Base-by-base conservation (phyloP, 2,329 filamentous ascomycete genomes). In the Metarhizium sp. region DNA sequence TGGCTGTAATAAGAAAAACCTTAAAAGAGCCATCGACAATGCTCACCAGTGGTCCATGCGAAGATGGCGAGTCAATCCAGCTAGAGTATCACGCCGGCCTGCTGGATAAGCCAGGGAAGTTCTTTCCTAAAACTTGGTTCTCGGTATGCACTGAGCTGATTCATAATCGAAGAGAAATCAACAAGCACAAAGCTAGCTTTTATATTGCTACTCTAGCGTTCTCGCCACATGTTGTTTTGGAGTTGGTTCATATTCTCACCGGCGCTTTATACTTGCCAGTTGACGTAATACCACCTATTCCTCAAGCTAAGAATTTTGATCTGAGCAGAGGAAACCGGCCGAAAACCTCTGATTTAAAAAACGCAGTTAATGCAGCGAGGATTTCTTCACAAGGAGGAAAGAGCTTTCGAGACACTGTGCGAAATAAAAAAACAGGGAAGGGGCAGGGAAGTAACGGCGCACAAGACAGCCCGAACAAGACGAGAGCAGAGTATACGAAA, bases 51-150 rank as follows among this genome's bases (percentile, higher is more conserved):
- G 55, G 51, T 18, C 55, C 51, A 10, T 13, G 18, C 2, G 10
- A 42, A 29, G 8, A 46, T 34, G 8, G 36, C 32, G 38, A 38
- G 43, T n/a, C 43, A 46, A 13, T 20, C 13, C 20, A n/a, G 6
- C 36, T 56, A 38, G 14, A 49, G 13, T 56, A 56, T 20, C 34
- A 53, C 16, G 25, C 50, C 4, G 38, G 14, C 1, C 51, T 52
- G 43, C 29, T 57, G 25, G 20, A 45, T 2, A 6, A 34, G 16
- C 43, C 52, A 2, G 2, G 8, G 2, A 10, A 11, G 2, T n/a
- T 57, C n/a, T 30, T 54, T 10, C 52, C 48, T 2, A 40, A 43
- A 2, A 13, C 14, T 2, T 57, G 52, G 52, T 54, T 53, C 25
- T 18, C 14, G 1, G 48, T 54, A 18, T 40, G 43, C 13, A 25